Evolutionary conservation across 106 monocot species (phyloP), one percentile per base, ranked within the genome.

Genomic region (Narthecium ossifragum): DNA sequence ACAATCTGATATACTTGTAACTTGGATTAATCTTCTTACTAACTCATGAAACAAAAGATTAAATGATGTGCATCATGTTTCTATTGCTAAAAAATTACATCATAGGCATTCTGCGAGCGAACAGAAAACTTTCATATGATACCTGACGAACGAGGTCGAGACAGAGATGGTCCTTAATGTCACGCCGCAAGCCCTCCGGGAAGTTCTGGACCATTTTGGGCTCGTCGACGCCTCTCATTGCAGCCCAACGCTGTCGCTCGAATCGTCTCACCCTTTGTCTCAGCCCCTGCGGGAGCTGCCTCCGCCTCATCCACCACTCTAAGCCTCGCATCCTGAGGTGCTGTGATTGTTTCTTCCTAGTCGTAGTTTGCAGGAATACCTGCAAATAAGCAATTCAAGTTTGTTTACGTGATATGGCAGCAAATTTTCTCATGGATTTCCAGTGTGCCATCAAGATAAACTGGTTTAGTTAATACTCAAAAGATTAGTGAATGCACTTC

Each of bases 221-320:
- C 60, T 92, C 92, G 30, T 80, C 86, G 0, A 83, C 80, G 1
- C 92, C 92, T 37, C 83, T 51, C 76, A 74, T 82, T 0, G 86
- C 83, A 0, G 92, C 86, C 86, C 86, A 86, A n/a, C 83, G 60
- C 62, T 86, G 86, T 26, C 86, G 60, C 63, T 92, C 92, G 26
- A 72, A 92, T 53, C 83, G 92, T 7, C 83, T 63, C 2, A 80
- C 86, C 34, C 83, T 59, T 28, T 75, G 80, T 46, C 72, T 57
- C 65, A 80, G 68, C 0, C 69, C 53, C 27, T 69, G 60, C 17
- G 86, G 80, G 45, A 87, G 41, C 3, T 63, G 34, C 61, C 72
- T 70, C 38, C 69, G 55, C 72, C 67, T 74, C 92, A 86, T 86
- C 92, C 92, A 92, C 92, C 86, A 83, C 33, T 86, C 92, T 28